Evolutionary conservation across 768 basidiomycete genomes (phyloP).

Genomic region (Tricholoma bakamatsutake): DNA sequence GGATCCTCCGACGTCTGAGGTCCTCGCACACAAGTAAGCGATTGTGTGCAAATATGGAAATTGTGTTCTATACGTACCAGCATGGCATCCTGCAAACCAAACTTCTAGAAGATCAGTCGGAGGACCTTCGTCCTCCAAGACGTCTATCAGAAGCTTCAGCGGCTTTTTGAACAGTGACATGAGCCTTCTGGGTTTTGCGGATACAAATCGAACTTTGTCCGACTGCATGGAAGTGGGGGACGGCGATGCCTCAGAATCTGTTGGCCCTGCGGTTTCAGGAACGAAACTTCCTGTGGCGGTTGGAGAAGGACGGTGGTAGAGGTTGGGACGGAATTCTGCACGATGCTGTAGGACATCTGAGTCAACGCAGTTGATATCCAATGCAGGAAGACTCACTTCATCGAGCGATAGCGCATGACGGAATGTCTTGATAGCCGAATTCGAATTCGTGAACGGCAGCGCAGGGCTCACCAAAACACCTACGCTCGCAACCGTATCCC

Average conservation of each 20-base stretch:
- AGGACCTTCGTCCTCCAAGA: constrained; percentile 6
- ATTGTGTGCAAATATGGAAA: background rate
- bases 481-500: constrained; percentile 80
- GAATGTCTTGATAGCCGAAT: constrained; percentile 61
- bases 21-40: background rate
- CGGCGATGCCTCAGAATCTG: background rate
- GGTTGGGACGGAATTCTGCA: constrained; percentile 57
- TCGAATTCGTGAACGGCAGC: constrained; percentile 63
- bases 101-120: constrained; percentile 61
- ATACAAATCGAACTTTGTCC: constrained; percentile 1
- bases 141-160: background rate
- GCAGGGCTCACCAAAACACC: constrained; percentile 54
- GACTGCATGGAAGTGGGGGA: background rate
- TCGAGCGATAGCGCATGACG: constrained; percentile 76
- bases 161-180: constrained; percentile 5
- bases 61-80: constrained; percentile 37
- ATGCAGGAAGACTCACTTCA: constrained; percentile 40
- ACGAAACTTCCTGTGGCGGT: constrained; percentile 15
- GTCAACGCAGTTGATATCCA: background rate
- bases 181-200: constrained; percentile 2
- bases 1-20: constrained; percentile 67
- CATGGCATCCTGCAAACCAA: constrained; percentile 75
- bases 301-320: constrained; percentile 46
- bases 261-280: constrained; percentile 20
- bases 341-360: constrained; percentile 42